Base-by-base conservation (phyloP, 2,329 filamentous ascomycete genomes). In the Elsinoe arachidis region DNA sequence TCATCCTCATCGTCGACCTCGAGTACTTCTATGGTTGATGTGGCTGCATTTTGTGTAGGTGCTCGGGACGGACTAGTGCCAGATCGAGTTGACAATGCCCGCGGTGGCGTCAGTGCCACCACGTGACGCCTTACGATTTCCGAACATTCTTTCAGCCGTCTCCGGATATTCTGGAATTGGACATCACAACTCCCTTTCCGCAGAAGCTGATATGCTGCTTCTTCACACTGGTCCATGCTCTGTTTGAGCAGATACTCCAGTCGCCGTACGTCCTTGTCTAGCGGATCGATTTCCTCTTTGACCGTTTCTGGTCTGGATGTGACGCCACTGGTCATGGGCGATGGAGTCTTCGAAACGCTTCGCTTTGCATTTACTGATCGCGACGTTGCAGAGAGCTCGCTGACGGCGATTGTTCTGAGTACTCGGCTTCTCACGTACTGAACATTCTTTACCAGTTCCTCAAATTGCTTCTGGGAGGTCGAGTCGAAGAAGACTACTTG, bases 1-100 rank as follows among this genome's bases (percentile, higher is more conserved):
- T 56, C 54, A 34, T 49, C 43, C 11, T 47, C 54, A 26, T 56
- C 54, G 19, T 46, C 49, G 17, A 53, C 49, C 38, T 53, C 49
- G 14, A 53, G 49, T 19, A 37, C 49, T 23, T 9, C 49, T 9
- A 34, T 9, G 5, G 49, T 21, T 5, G 19, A 17, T 37, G 46
- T 17, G 30, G 19, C 26, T 5, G 26, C 23, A 7, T 9, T 34
- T 15, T 37, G 35, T n/a, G 33, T 26, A 5, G 38, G 37, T 14
- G 49, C 11, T 39, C 49, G 17, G 37, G 34, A 53, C 9, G 49
- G 49, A 53, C 49, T 53, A 4, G 12, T 38, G 6, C 33, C 49
- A 9, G 49, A 53, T 39, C 49, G n/a, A 12, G 34, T n/a, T 10
- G 49, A 38, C 11, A 35, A 15, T 12, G 34, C 17, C 19, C 33